Base-by-base conservation (phyloP, 1,284 basidiomycete genomes). In the Cryptococcus sp. region DNA sequence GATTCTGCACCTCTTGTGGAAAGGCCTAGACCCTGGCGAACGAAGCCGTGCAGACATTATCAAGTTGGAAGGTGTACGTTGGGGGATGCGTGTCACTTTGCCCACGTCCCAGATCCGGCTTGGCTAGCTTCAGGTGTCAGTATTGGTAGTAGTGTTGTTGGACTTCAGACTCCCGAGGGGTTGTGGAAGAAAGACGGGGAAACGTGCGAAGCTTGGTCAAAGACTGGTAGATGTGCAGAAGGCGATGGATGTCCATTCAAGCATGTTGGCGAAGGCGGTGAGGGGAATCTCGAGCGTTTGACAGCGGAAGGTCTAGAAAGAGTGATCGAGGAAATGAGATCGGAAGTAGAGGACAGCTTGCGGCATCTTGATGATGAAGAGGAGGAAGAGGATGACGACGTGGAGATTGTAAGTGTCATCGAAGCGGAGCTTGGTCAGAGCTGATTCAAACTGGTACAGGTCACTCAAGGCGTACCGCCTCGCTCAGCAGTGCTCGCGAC, bases 51-150 rank as follows among this genome's bases (percentile, higher is more conserved):
- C 54, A 53, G 74, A 38, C 77, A 79, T 62, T 79, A 62, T 53
- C 73, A 74, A 52, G 52, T 67, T 0, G 72, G 71, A 0, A 59
- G 63, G 40, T 79, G 77, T 62, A 59, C 55, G 3, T 65, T 73
- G 13, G 77, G 76, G 39, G 72, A 76, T 37, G 59, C 66, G 10
- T 79, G 77, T 55, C 72, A 75, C 58, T 79, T 78, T 50, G 75
- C 75, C 0, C 77, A 79, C 56, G 72, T 74, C 11, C 48, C 59
- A 15, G 68, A 67, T 55, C 63, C 65, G 11, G 59, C 54, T 20
- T 62, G 58, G 50, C 29, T 52, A 1, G 57, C 57, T 19, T 59
- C 59, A 15, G 59, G 57, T 15, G 25, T 17, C 8, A 34, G 29
- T 10, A 13, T 34, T 10, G 8, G 29, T 34, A 13, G 8, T 2